Percentiles rank a stretch among this genome's conserved stretches.
Evolutionary conservation across 2,329 filamentous ascomycete species (phyloP).

Genomic region (Balansia obtecta): DNA sequence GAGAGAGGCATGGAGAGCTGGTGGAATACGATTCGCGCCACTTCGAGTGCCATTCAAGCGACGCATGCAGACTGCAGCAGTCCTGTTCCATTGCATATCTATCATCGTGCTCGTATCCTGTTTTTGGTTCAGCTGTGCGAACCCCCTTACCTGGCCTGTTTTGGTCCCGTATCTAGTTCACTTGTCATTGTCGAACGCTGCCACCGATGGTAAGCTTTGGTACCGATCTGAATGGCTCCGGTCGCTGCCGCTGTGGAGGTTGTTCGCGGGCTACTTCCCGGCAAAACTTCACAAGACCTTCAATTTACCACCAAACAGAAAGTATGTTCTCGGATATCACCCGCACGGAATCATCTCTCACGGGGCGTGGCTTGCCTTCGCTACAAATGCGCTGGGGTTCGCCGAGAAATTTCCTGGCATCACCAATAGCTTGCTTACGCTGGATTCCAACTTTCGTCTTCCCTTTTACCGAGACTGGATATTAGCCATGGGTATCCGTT

Average conservation of each 20-base stretch:
- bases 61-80: conserved; percentile 65
- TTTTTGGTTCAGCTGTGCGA: conserved; percentile 86
- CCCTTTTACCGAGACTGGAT: conserved; percentile 92
- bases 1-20: conserved; percentile 22
- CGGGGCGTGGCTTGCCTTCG: conserved; percentile 87
- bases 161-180: conserved; percentile 69
- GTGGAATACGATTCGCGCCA: conserved; percentile 72
- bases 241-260: conserved; percentile 64
- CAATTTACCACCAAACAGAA: conserved; percentile 64
- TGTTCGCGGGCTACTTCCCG: conserved; percentile 90
- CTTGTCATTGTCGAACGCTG: conserved; percentile 66
- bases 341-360: conserved; percentile 96
- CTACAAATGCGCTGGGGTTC: conserved; percentile 81
- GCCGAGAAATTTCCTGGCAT: conserved; percentile 83
- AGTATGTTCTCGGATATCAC: conserved; percentile 96
- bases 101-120: conserved; percentile 59
- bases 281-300: conserved; percentile 76
- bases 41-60: conserved; percentile 59
- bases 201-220: conserved; percentile 60
- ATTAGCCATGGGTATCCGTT: conserved; percentile 75
- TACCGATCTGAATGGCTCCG: conserved; percentile 67
- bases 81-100: conserved; percentile 59
- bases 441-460: conserved; percentile 92
- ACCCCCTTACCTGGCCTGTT: conserved; percentile 82
- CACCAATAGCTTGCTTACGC: conserved; percentile 81